These are phyloP conservation scores for Staphylotrichum longicolle DNA, from an alignment of 495 filamentous ascomycete genomes.

Conservation along the genomic window DNA sequence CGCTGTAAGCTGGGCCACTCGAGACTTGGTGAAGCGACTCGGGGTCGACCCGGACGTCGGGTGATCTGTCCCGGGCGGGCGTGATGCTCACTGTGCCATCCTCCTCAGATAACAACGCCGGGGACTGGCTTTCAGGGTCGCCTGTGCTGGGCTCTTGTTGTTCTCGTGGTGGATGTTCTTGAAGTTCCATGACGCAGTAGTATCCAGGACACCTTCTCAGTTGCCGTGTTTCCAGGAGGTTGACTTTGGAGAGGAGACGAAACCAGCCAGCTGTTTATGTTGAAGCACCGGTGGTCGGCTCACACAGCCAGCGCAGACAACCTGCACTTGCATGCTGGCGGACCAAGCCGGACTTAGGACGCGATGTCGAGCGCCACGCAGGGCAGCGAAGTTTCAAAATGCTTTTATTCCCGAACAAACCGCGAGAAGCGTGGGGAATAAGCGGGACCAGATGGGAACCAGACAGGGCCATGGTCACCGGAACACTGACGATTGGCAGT, in stretches of 20 bases:
- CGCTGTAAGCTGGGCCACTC: conserved; percentile 49
- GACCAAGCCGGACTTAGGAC: background rate
- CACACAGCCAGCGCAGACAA: background rate
- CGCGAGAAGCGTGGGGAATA: conserved; percentile 16
- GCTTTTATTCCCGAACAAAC: conserved; percentile 19
- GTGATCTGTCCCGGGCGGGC: background rate
- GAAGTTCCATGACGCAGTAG: background rate
- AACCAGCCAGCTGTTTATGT: no score
- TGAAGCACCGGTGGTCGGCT: background rate
- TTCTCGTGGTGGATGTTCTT: background rate
- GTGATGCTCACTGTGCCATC: background rate
- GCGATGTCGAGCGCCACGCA: background rate
- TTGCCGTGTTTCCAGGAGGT: no score
- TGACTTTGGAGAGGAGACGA: background rate
- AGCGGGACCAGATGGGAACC: conserved; percentile 9
- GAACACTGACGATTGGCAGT: conserved; percentile 1
- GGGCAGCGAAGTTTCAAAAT: background rate
- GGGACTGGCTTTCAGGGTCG: background rate
- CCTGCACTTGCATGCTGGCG: background rate
- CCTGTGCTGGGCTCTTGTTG: background rate
- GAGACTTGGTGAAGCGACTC: conserved; percentile 36
- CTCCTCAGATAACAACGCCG: background rate
- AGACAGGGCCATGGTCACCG: background rate
- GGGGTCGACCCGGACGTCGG: conserved; percentile 18
- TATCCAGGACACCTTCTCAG: background rate